Base-by-base conservation (phyloP, 2,329 filamentous ascomycete species). In the Talaromyces verruculosus region DNA sequence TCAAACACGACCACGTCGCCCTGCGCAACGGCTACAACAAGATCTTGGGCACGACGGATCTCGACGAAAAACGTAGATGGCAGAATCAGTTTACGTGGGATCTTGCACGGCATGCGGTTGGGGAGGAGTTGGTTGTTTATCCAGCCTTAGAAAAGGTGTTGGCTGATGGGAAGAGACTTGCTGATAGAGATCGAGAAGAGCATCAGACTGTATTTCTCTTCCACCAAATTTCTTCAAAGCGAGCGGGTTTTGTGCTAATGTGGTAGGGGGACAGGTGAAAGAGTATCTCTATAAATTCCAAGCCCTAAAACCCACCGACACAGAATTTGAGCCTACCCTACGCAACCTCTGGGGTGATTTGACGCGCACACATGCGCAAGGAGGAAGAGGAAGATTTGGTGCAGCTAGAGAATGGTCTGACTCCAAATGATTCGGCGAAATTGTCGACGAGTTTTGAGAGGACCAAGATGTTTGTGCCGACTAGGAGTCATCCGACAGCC, bases 81-180 rank as follows among this genome's bases (percentile, higher is more conserved):
- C 79, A 82, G 64, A 85, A 85, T 64, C 79, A 83, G 65, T 83
- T 85, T 67, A 81, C 79, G 17, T 85, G 84, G 83, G 82, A 84
- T 66, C 74, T 85, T 0, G 81, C 83, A 25, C 81, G 83, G 11
- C 83, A 85, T 70, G 78, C 81, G 0, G 77, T 85, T 53, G 82
- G 80, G 11, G 82, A 85, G 67, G 84, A 85, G 68, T 72, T 85
- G 61, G 76, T 87, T 13, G 76, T 87, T 0, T 86, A 86, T 68
- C 85, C 85, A 0, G 83, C 82, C 1, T 75, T 87, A 17, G 83
- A 85, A 70, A 80, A 82, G 65, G 73, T 83, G 63, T 67, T 86
- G 28, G 73, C 77, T 0, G 72, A 76, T 1, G 83, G 84, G 53
- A 76, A 78, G 37, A 68, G 72, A 1, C 72, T 83, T 68, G 82